A percentile compares a stretch with the other conserved stretches of the same genome.
Evolutionary conservation across 2,329 filamentous ascomycete genomes (phyloP).

Genomic region (Cercospora citrullina): DNA sequence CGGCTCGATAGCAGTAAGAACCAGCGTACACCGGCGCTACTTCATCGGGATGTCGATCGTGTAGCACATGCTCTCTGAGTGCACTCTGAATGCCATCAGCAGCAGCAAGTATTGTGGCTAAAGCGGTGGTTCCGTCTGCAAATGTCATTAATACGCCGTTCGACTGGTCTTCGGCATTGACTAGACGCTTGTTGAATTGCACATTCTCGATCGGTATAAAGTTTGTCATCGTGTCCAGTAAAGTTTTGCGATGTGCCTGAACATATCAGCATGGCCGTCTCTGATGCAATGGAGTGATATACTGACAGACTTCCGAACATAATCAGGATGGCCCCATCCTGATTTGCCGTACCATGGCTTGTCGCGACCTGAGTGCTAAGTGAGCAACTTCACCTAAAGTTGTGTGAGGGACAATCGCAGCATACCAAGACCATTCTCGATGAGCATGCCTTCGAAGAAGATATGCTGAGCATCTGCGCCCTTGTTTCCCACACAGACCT

Average conservation of each 20-base stretch:
- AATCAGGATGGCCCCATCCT: slow-evolving; percentile 15
- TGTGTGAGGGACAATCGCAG: background rate
- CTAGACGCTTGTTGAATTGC: slow-evolving; percentile 33
- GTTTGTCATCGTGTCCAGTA: slow-evolving; percentile 52
- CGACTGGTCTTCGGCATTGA: slow-evolving; percentile 23
- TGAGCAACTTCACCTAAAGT: background rate
- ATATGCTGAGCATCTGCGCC: slow-evolving; percentile 10
- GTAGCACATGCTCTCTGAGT: slow-evolving; percentile 55
- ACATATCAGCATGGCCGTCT: background rate
- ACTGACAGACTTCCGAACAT: slow-evolving; percentile 14
- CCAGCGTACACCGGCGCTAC: slow-evolving; percentile 54
- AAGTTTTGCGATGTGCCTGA: slow-evolving; percentile 49
- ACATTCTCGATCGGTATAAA: slow-evolving; percentile 46
- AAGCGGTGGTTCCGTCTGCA: slow-evolving; percentile 33
- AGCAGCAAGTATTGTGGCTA: slow-evolving; percentile 52
- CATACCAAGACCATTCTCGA: slow-evolving; percentile 13
- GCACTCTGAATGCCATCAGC: slow-evolving; percentile 65
- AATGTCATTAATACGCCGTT: slow-evolving; percentile 21
- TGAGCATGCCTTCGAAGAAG: slow-evolving; percentile 20
- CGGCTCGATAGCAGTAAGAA: slow-evolving; percentile 62
- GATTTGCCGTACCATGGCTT: slow-evolving; percentile 27
- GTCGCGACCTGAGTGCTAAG: background rate
- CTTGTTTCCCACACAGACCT: slow-evolving; percentile 13
- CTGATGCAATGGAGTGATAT: background rate
- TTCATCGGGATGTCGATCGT: slow-evolving; percentile 45